Conservation (phyloP, 75 land plant species). For the Cupressus sempervirens region DNA sequence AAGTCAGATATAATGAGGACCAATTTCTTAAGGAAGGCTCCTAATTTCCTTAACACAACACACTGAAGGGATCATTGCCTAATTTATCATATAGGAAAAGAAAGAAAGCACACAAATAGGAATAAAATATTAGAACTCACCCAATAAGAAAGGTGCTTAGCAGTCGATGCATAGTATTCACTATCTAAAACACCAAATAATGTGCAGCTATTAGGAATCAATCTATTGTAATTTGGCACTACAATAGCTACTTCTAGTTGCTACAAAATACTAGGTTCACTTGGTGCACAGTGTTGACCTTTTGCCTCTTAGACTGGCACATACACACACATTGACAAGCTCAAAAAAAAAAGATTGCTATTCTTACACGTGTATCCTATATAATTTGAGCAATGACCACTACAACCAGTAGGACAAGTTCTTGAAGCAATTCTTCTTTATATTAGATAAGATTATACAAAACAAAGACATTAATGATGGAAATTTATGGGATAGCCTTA, state of each 20-base stretch:
- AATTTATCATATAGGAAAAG: neutral
- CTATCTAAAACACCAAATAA: slow-evolving; percentile 54
- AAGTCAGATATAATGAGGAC: too few species aligned
- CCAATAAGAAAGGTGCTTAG: slow-evolving; percentile 96
- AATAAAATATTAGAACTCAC: too few species aligned
- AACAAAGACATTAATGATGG: neutral
- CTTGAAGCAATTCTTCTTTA: slow-evolving; percentile 33
- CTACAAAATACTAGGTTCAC: too few species aligned
- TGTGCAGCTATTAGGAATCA: too few species aligned
- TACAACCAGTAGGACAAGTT: slow-evolving; percentile 73
- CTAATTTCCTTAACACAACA: too few species aligned
- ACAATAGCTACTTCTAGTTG: too few species aligned
- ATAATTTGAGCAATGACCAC: slow-evolving; percentile 92
- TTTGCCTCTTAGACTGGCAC: slow-evolving; percentile 57
- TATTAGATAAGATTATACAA: neutral
- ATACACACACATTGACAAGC: slow-evolving; percentile 74
- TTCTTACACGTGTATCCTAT: slow-evolving; percentile 98
- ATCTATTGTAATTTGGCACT: too few species aligned
- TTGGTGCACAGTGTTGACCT: too few species aligned
- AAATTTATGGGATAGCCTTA: neutral
- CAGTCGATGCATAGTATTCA: slow-evolving; percentile 84
- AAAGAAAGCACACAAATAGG: neutral
- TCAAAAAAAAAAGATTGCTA: slow-evolving; percentile 66
- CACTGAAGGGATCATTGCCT: too few species aligned
- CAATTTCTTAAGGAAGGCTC: too few species aligned